Base-by-base conservation (phyloP, 768 basidiomycete species). In the Hydnomerulius pinastri region DNA sequence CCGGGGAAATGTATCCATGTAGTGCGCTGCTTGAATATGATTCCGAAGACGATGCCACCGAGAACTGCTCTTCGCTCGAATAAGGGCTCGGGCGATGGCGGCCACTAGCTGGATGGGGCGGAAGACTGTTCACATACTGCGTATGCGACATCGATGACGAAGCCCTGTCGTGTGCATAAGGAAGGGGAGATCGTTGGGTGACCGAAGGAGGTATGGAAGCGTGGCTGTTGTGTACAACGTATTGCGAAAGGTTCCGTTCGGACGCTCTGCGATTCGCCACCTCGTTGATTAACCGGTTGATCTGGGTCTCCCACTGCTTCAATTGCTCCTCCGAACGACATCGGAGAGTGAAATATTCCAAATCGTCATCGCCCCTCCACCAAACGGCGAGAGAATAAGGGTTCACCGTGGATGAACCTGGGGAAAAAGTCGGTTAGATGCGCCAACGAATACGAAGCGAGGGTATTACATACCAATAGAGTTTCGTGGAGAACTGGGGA, bases 351-450 rank as follows among this genome's bases (percentile, higher is more conserved):
- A 99, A 98, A 62, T 82, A 93, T 61, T 98, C 97, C 35, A 92
- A 74, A 59, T 91, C 90, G 58, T 93, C 89, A 60, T 97, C 95
- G 4, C 92, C 92, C 62, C 89, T 86, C 94, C 94, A 98, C 81
- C 86, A 93, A 5, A 97, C 90, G 30, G 90, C 86, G 28, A 98
- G 82, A 7, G 91, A 85, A 65, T 91, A 85, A 61, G 83, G 77
- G 20, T 81, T 79, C 65, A 75, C 73, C 30, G 73, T 70, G 10
- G 75, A 72, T 23, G 78, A 73, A 21, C 76, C 81, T 83, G 43
- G 43, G 46, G 27, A 30, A 24, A 43, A 12, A 17, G 25, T 62
- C 20, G 30, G 42, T 33, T 36, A 44, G 25, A 32, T 28, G 18
- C 20, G 18, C n/a, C n/a, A 11, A 43, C 18, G 33, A 43, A 46